Evolutionary conservation across 768 basidiomycete genomes (phyloP).

Genomic region (Leccinum boreale): DNA sequence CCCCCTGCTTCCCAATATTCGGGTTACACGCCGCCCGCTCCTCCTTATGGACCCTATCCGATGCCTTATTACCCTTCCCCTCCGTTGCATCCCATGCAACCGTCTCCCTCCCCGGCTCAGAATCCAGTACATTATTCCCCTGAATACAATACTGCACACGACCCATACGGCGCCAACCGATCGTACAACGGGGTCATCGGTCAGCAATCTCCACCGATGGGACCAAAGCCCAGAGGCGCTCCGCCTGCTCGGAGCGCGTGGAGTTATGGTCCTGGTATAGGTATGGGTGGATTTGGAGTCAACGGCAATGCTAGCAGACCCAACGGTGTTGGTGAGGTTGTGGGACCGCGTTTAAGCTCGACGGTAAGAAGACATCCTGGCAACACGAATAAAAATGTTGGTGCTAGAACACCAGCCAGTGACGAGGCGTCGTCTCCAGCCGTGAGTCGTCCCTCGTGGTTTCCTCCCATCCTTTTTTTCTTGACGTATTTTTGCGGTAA

Average conservation of each 20-base stretch:
- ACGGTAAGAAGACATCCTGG: slow-evolving; percentile 46
- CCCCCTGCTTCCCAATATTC: slow-evolving; percentile 33
- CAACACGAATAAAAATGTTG: slow-evolving; percentile 49
- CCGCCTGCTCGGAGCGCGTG: slow-evolving; percentile 52
- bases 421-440: slow-evolving; percentile 78
- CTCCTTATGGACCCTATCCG: slow-evolving; percentile 36
- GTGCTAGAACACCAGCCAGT: slow-evolving; percentile 56
- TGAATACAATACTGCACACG: slow-evolving; percentile 29
- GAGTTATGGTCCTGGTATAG: slow-evolving; percentile 67
- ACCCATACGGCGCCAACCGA: slow-evolving; percentile 21
- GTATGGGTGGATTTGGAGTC: slow-evolving; percentile 42
- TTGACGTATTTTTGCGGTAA: not conserved
- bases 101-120: slow-evolving; percentile 23
- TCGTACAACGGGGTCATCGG: slow-evolving; percentile 30
- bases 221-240: slow-evolving; percentile 29
- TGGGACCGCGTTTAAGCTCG: slow-evolving; percentile 64
- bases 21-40: slow-evolving; percentile 29
- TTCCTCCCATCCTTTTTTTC: not conserved
- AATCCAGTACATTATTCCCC: slow-evolving; percentile 27
- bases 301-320: slow-evolving; percentile 26
- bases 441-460: slow-evolving; percentile 45
- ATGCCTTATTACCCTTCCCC: slow-evolving; percentile 32
- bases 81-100: slow-evolving; percentile 26
- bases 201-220: slow-evolving; percentile 29
- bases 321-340: slow-evolving; percentile 40